Base-by-base conservation (phyloP, 768 basidiomycete genomes). In the Psilocybe sp. region DNA sequence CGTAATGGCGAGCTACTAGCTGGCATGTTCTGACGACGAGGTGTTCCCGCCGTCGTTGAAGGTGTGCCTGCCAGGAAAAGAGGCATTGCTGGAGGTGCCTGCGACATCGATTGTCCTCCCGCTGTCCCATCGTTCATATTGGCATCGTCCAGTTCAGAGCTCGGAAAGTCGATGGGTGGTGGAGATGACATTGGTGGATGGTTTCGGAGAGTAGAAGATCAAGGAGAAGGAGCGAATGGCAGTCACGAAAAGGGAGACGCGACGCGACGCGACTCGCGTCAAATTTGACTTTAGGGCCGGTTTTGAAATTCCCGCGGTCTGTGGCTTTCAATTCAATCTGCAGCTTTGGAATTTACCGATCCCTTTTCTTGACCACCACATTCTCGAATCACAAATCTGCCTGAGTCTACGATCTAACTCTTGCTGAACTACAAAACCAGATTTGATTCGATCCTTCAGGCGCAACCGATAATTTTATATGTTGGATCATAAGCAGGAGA, bases 111-210 rank as follows among this genome's bases (percentile, higher is more conserved):
- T 50, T 76, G 71, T 13, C 65, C 68, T 20, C 49, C 57, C 15
- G 61, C 61, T 36, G 57, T 65, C 5, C 44, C 54, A 16, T 60
- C 56, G 13, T 53, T 48, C 63, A 64, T 64, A 11, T 80, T 69
- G 28, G 78, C 69, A 62, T 64, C 60, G 36, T 76, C 77, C 53
- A 70, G 59, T 46, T 85, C 84, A 5, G 82, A 85, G 1, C 81
- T 74, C 3, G 83, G 84, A 60, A 85, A 85, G 56, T 85, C 81
- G 35, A 85, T 64, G 32, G 76, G 71, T 15, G 82, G 82, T 19
- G 82, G 83, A 37, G 82, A 85, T 7, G 84, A 85, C 84, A 86
- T 85, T 46, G 36, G 23, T 60, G 54, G 40, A 14, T 28, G 37
- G 0, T 19, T 16, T 16, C 37, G 40, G 15, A 47, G 55, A 51